Base-by-base conservation (phyloP, 371 early-diverging fungal genomes). In the Nematocida parisii region DNA sequence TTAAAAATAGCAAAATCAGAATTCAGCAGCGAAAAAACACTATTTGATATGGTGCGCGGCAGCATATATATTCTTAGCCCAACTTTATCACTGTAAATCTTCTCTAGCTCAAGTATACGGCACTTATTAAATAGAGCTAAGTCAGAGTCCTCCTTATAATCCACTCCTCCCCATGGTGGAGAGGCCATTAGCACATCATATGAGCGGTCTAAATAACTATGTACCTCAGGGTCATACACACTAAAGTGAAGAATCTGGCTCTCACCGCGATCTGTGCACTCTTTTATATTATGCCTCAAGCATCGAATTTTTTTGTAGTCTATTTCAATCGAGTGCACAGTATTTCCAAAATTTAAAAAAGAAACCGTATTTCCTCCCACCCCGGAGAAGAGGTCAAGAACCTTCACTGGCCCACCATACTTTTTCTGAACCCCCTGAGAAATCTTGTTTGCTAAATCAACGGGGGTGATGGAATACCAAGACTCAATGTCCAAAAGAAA, bases 401-500 rank as follows among this genome's bases (percentile, higher is more conserved):
- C 42, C n/a, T 20, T 60, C 4, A 13, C 42, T 54, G 42, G 22
- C 20, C 22, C 24, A 13, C 44, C 39, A 39, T n/a, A 70, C 13
- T 46, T 45, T 18, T 57, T 61, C 20, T 27, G 5, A n/a, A 77
- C 27, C 5, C 33, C 57, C 20, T 60, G 11, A 11, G 80, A 56
- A 40, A 77, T 77, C 9, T 27, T 5, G 15, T 77, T 47, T 9
- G 80, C 80, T 13, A 77, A 33, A 7, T 56, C 61, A 27, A 15
- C 39, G 6, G 80, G 80, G n/a, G 80, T 77, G 47, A 77, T 77
- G 4, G 67, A 66, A 58, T 71, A 77, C 80, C 80, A 77, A 27
- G 80, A 77, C 68, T 77, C 80, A 6, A 11, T 6, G 40, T 77
- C 80, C 3, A 77, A 18, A 15, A 77, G 27, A 60, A 77, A 62